phyloP scores from a whole-genome alignment of 306 rosid species.

The Pyrus bretschneideri region DNA sequence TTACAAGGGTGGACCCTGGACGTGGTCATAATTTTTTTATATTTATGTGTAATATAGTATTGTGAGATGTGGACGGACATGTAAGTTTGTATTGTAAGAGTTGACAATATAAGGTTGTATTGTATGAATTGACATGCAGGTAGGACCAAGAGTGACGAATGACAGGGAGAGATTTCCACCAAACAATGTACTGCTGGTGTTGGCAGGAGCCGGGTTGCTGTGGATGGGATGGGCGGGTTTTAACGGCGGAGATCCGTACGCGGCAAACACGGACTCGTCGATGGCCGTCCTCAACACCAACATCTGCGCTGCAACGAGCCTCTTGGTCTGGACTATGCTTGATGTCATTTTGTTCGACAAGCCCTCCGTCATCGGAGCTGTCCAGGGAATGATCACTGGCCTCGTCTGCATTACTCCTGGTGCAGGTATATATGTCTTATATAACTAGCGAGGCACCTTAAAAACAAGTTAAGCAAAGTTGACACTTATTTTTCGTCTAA shows the following conservation, averaged over 20 bases:
- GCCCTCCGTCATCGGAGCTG: conserved; percentile 79
- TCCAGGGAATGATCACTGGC: conserved; percentile 78
- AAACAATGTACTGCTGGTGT: conserved; percentile 52
- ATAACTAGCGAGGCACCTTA: too few species aligned
- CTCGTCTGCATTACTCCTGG: conserved; percentile 75
- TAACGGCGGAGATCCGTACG: conserved; percentile 74
- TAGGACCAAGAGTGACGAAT: conserved; percentile 48
- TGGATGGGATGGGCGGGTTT: conserved; percentile 84
- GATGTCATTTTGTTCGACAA: conserved; percentile 63
- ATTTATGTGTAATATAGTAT: too few species aligned
- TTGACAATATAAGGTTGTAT: too few species aligned
- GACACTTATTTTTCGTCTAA: too few species aligned
- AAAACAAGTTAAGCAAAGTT: too few species aligned
- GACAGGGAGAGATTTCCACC: conserved; percentile 75
- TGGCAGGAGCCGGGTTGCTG: conserved; percentile 61
- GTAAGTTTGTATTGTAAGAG: neutral
- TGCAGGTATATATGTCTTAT: conserved; percentile 30
- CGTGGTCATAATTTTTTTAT: too few species aligned
- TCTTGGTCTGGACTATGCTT: conserved; percentile 57
- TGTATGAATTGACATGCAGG: conserved; percentile 19
- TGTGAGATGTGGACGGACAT: too few species aligned
- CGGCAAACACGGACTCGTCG: conserved; percentile 60
- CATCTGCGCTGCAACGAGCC: conserved; percentile 72
- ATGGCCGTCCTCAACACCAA: conserved; percentile 71
- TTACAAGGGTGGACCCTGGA: too few species aligned